These are phyloP conservation scores for Venturiaceae sp. DNA, from an alignment of 2,329 filamentous ascomycete species.

Conservation along the genomic window DNA sequence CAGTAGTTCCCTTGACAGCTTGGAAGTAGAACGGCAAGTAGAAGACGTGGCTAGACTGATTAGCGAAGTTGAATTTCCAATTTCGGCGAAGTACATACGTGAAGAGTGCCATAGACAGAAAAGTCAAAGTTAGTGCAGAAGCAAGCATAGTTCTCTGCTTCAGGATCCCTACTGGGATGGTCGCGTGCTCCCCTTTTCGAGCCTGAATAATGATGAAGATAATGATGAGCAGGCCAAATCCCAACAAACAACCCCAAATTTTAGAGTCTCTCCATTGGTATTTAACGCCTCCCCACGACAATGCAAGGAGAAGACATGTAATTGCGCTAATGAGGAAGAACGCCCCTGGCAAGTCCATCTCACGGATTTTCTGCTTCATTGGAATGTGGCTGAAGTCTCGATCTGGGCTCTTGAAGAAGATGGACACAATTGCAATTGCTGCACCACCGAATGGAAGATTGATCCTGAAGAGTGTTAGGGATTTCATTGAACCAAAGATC, in stretches of 20 bases:
- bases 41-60: conserved; percentile 8
- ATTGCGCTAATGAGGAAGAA: conserved; percentile 28
- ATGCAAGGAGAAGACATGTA: conserved; percentile 31
- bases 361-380: conserved; percentile 36
- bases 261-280: conserved; percentile 21
- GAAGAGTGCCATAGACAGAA: conserved; percentile 28
- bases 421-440: conserved; percentile 9
- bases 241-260: conserved; percentile 16
- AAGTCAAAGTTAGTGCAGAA: conserved; percentile 22
- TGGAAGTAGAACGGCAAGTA: conserved; percentile 20
- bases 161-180: conserved; percentile 16
- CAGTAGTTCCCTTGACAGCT: conserved; percentile 24
- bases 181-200: conserved; percentile 13
- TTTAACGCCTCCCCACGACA: conserved; percentile 35
- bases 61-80: background rate
- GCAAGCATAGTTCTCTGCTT: conserved; percentile 22
- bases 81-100: conserved; percentile 18
- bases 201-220: conserved; percentile 11
- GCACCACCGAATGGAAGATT: conserved; percentile 31
- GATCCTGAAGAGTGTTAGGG: no score
- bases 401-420: conserved; percentile 12
- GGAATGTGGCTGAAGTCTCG: conserved; percentile 10
- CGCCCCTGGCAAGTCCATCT: conserved; percentile 34
- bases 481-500: no score
- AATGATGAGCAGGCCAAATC: conserved; percentile 10